Base-by-base conservation (phyloP, 2,329 filamentous ascomycete genomes). In the Aspergillus carbonarius region DNA sequence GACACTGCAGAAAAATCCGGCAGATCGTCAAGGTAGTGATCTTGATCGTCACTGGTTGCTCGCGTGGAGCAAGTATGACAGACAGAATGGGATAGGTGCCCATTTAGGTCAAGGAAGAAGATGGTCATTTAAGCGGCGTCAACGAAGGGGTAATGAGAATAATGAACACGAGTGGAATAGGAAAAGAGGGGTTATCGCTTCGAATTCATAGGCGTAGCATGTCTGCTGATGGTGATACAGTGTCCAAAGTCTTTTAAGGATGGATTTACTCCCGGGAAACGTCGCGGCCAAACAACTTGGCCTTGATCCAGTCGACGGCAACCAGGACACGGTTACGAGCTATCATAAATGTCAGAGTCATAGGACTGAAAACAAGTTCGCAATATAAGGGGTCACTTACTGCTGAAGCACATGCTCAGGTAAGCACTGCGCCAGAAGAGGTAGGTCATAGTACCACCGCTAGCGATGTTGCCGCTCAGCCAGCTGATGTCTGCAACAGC, bases 341-440 rank as follows among this genome's bases (percentile, higher is more conserved):
- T 96, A 64, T 48, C 53, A 37, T 44, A 54, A 52, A 62, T 56
- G 65, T 64, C 68, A 60, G 50, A 44, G 35, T n/a, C 20, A 35
- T 13, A 34, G 15, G 54, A 17, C 34, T 5, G 37, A 18, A 37
- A 18, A 46, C 46, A 42, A 52, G 17, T 23, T n/a, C 5, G 48
- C 39, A 30, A 42, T 9, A 6, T 2, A 50, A 18, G 18, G 35
- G 52, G 18, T 39, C 67, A 90, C 91, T 88, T 85, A 95, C 92
- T 93, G 87, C 93, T 98, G 79, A 99, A 99, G 86, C 93, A 97
- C 95, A 99, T 99, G 84, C 92, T 97, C 76, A 99, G 82, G 78
- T 99, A 99, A 56, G 93, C 95, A 74, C 91, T 96, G 76, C 93
- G 86, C 95, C 95, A 99, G 87, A 99, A 99, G 67, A 97, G 85